phyloP scores from a whole-genome alignment of 352 stramenopile species.

The Nothophytophthora sp. region DNA sequence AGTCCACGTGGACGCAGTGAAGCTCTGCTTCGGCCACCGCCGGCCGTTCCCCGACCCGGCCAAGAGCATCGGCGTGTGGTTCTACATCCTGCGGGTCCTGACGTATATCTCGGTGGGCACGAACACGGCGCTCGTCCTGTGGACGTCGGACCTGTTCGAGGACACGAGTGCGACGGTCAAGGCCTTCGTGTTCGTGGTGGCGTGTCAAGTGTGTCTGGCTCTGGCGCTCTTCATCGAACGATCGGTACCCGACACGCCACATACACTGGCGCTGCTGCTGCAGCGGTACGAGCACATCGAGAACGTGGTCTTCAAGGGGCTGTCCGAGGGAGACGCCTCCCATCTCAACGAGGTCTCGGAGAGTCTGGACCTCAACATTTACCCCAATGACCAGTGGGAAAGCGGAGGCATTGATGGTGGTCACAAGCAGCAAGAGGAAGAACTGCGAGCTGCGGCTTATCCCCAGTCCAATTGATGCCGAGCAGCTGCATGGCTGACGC shows the following conservation, averaged over 20 bases:
- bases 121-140: slow-evolving; percentile 79
- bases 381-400: slow-evolving; percentile 73
- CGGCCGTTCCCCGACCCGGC: slow-evolving; percentile 78
- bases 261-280: slow-evolving; percentile 55
- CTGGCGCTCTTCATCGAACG: slow-evolving; percentile 64
- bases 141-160: slow-evolving; percentile 77
- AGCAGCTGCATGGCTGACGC: no score
- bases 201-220: slow-evolving; percentile 70
- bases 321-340: slow-evolving; percentile 68
- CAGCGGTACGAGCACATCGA: slow-evolving; percentile 75
- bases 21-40: slow-evolving; percentile 78
- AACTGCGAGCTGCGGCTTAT: no score
- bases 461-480: no score
- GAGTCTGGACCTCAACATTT: slow-evolving; percentile 70
- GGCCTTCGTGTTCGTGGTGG: slow-evolving; percentile 70
- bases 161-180: slow-evolving; percentile 43
- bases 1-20: slow-evolving; percentile 88
- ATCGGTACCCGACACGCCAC: slow-evolving; percentile 55
- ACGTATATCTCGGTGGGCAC: slow-evolving; percentile 79
- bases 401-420: no score
- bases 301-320: slow-evolving; percentile 74
- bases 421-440: no score
- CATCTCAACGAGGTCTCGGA: slow-evolving; percentile 75
- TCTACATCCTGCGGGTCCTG: slow-evolving; percentile 83
- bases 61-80: slow-evolving; percentile 94